Evolutionary conservation across 768 basidiomycete genomes (phyloP).

Genomic region (Albatrellus ellisii): DNA sequence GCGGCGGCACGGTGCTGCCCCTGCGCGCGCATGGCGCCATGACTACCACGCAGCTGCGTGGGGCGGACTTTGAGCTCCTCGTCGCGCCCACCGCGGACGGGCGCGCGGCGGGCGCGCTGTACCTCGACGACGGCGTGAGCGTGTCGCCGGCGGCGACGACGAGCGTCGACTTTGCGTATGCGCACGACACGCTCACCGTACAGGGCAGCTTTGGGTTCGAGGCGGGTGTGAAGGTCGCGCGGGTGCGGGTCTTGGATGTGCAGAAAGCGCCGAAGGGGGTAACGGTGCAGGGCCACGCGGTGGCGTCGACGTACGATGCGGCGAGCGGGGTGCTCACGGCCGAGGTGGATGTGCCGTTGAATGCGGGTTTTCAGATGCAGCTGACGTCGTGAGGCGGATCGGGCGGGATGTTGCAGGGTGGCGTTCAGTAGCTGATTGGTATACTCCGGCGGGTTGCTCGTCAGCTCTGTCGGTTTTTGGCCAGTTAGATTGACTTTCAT

Average conservation of each 20-base stretch:
- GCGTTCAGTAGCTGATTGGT: not conserved
- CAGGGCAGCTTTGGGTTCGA: constrained; percentile 20
- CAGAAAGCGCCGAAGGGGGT: constrained; percentile 14
- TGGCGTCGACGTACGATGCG: constrained; percentile 23
- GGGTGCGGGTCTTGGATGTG: constrained; percentile 23
- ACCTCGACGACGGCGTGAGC: constrained; percentile 55
- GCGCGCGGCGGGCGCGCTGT: constrained; percentile 37
- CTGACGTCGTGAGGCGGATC: not conserved
- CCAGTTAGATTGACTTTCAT: too few species aligned
- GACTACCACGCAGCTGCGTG: constrained; percentile 44
- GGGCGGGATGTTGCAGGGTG: too few species aligned
- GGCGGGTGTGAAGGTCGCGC: constrained; percentile 20
- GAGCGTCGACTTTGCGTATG: constrained; percentile 18
- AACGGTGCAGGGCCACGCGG: constrained; percentile 13
- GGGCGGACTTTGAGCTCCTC: constrained; percentile 45
- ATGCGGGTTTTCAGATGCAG: constrained; percentile 17
- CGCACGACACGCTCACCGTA: constrained; percentile 17
- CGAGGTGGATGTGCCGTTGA: constrained; percentile 25
- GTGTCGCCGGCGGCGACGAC: constrained; percentile 20
- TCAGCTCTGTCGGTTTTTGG: too few species aligned
- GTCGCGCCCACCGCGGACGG: constrained; percentile 44
- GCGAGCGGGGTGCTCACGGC: constrained; percentile 32
- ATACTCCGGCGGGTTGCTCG: not conserved
- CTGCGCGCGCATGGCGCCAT: constrained; percentile 40
- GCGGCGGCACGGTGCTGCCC: constrained; percentile 45